Percentiles rank a stretch among this genome's conserved stretches.
These are phyloP conservation scores for Aspergillus diversus DNA, from an alignment of 495 filamentous ascomycete genomes.

Conservation along the genomic window DNA sequence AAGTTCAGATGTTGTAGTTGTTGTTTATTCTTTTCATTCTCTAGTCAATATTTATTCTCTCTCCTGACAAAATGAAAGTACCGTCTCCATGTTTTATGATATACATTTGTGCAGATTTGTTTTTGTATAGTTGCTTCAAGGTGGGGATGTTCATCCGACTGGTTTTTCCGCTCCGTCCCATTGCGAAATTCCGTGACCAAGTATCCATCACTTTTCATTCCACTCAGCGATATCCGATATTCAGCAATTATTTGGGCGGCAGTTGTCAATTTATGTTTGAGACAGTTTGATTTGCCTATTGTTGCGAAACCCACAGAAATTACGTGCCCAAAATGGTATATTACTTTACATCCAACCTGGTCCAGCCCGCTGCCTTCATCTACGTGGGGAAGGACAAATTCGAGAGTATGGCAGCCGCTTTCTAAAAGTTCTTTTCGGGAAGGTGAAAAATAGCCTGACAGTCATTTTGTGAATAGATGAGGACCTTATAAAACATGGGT, in stretches of 20 bases:
- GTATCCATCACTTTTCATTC: background rate
- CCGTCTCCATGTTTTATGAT: no score
- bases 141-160: background rate
- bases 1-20: no score
- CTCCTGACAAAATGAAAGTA: no score
- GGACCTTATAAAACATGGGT: conserved; percentile 89
- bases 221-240: no score
- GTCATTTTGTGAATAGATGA: conserved; percentile 67
- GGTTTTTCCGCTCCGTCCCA: background rate
- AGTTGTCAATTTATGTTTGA: no score
- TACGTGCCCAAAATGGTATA: conserved; percentile 72
- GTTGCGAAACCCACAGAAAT: background rate
- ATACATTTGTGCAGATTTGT: no score
- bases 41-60: no score
- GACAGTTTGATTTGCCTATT: no score
- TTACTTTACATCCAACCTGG: conserved; percentile 87
- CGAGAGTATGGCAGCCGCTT: conserved; percentile 69
- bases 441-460: conserved; percentile 29
- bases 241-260: no score
- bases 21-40: no score
- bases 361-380: conserved; percentile 76
- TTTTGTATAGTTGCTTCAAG: no score
- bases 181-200: background rate
- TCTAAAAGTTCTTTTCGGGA: conserved; percentile 11
- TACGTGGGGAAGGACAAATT: conserved; percentile 99